Percentiles rank a stretch among this genome's conserved stretches.
Evolutionary conservation across 305 asterid species (phyloP).

Genomic region (Fraxinus latifolia): DNA sequence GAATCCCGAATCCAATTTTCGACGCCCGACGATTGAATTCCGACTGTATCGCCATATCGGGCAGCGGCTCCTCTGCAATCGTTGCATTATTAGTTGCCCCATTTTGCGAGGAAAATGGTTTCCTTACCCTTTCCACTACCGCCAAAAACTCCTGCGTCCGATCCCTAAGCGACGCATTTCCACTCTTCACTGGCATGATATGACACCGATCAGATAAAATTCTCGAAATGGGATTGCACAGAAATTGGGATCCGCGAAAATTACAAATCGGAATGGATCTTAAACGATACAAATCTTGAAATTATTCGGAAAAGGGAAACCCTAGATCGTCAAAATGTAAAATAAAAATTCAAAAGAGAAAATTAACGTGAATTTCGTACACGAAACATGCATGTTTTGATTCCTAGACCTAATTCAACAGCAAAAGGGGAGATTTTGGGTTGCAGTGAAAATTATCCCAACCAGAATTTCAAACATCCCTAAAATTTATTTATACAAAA

Average conservation of each 20-base stretch:
- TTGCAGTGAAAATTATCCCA: too few species aligned
- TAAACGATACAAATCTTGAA: neutral
- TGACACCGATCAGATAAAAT: neutral
- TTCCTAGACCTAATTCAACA: neutral
- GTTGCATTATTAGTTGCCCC: conserved; percentile 27
- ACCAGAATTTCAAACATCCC: too few species aligned
- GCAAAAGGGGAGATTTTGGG: neutral
- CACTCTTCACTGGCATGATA: neutral
- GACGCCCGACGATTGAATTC: conserved; percentile 40
- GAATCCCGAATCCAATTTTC: conserved; percentile 56
- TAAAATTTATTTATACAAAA: too few species aligned
- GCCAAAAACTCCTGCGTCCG: conserved; percentile 76
- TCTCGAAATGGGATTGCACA: neutral
- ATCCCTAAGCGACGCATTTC: conserved; percentile 69
- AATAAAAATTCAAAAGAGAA: neutral
- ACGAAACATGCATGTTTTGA: neutral
- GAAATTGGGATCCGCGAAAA: neutral
- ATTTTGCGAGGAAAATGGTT: conserved; percentile 25
- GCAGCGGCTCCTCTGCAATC: conserved; percentile 13
- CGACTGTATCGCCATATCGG: conserved; percentile 26
- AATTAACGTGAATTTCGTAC: neutral
- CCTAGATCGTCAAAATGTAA: neutral
- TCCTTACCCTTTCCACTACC: conserved; percentile 33
- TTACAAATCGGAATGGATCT: neutral
- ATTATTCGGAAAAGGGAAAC: neutral